Conservation (phyloP, 225 moss, liverwort and hornwort genomes). For the Marchantia polymorpha region DNA sequence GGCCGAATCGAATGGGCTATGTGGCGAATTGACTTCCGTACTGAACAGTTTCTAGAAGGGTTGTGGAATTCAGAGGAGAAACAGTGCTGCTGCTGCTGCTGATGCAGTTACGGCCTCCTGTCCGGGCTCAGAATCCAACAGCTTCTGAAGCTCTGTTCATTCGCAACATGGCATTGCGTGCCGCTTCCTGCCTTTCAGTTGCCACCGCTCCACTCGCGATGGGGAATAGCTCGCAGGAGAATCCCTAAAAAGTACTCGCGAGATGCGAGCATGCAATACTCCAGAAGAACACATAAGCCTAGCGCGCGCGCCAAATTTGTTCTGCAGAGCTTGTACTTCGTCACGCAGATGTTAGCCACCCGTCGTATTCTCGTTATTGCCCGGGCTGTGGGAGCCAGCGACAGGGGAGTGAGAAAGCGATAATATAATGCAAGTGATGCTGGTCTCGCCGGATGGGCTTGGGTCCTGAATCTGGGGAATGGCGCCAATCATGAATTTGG, state of each 20-base stretch:
- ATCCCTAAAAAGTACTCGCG: not conserved
- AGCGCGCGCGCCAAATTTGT: not conserved
- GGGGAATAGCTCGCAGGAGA: not conserved
- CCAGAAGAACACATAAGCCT: not conserved
- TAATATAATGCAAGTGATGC: too few species aligned
- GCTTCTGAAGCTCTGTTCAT: not conserved
- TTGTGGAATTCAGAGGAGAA: not conserved
- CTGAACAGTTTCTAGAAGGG: too few species aligned
- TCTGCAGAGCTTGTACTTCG: too few species aligned
- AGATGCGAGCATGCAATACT: not conserved
- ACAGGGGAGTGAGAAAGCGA: too few species aligned
- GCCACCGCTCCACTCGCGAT: not conserved
- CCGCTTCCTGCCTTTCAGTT: not conserved
- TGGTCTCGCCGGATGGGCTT: too few species aligned
- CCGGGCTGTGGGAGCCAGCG: not conserved
- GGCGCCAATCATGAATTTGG: too few species aligned
- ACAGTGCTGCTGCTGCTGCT: not conserved
- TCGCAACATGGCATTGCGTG: not conserved
- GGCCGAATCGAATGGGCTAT: too few species aligned
- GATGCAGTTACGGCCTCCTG: not conserved
- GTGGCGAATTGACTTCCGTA: too few species aligned
- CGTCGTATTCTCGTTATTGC: not conserved
- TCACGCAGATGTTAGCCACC: not conserved
- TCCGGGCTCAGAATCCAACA: not conserved
- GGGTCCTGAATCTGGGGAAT: too few species aligned